Conservation (phyloP, 2,329 filamentous ascomycete species). For the Rhynchosporium graminicola region DNA sequence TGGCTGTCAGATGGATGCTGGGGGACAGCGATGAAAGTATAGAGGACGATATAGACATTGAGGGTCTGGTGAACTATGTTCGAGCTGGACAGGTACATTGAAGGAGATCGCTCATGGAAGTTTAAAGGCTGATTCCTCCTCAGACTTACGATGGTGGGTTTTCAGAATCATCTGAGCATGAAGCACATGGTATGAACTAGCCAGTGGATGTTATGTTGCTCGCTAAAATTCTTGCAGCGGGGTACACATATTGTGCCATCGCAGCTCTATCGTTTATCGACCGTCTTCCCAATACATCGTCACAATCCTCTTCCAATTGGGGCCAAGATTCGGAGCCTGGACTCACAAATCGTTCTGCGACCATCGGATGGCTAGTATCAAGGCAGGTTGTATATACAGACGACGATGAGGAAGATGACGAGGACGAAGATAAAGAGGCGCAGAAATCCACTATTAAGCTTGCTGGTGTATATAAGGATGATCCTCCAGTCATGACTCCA, state of each 20-base stretch:
- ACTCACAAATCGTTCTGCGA: slow-evolving; percentile 41
- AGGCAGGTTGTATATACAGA: slow-evolving; percentile 64
- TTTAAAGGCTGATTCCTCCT: slow-evolving; percentile 24
- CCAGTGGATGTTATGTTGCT: not conserved
- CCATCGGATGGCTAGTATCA: slow-evolving; percentile 58
- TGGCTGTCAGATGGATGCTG: slow-evolving; percentile 80
- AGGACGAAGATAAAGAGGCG: slow-evolving; percentile 24
- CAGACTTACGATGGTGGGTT: slow-evolving; percentile 41
- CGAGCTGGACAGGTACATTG: slow-evolving; percentile 57
- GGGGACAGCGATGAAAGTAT: slow-evolving; percentile 64
- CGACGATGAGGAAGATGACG: slow-evolving; percentile 45
- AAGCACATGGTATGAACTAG: slow-evolving; percentile 38
- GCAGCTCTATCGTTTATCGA: slow-evolving; percentile 71
- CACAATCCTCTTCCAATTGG: not conserved
- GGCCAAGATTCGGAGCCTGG: slow-evolving; percentile 28
- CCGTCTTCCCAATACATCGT: slow-evolving; percentile 32
- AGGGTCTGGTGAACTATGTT: slow-evolving; percentile 70
- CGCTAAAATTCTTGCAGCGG: slow-evolving; percentile 55
- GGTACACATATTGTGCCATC: slow-evolving; percentile 88
- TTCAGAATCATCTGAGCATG: slow-evolving; percentile 40
- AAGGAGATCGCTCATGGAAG: not conserved
- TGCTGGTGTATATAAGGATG: slow-evolving; percentile 25
- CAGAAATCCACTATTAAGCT: slow-evolving; percentile 12
- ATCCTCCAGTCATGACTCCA: slow-evolving; percentile 36
- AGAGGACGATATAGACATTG: slow-evolving; percentile 74